Evolutionary conservation across 2,329 filamentous ascomycete genomes (phyloP).

Genomic region (Talaromyces amestolkiae): DNA sequence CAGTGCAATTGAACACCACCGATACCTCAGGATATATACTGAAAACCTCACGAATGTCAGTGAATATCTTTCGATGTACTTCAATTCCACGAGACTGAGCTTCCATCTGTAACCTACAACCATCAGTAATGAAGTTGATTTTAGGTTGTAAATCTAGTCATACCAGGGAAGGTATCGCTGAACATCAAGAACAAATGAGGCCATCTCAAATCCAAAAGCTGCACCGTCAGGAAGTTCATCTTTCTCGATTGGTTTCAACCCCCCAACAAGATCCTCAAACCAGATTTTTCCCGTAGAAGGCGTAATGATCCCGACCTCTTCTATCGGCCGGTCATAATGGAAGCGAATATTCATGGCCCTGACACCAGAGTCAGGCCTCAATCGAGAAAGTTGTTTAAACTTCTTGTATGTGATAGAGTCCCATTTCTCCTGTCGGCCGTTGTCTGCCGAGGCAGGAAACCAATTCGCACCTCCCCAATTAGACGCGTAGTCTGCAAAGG

Average conservation of each 20-base stretch:
- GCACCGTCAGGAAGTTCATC: conserved; percentile 15
- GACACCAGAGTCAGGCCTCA: conserved; percentile 15
- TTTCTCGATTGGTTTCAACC: conserved; percentile 17
- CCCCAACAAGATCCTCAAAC: conserved; percentile 19
- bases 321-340: conserved; percentile 14
- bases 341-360: conserved; percentile 18
- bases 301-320: conserved; percentile 16
- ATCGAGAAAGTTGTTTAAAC: conserved; percentile 14
- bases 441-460: conserved; percentile 18
- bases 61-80: conserved; percentile 18
- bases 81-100: conserved; percentile 17
- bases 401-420: conserved; percentile 18
- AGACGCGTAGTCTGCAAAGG: conserved; percentile 17
- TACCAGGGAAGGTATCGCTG: conserved; percentile 19
- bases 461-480: conserved; percentile 19
- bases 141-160: conserved; percentile 2
- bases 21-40: conserved; percentile 5
- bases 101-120: conserved; percentile 18
- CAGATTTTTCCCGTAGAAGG: conserved; percentile 14
- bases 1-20: background rate
- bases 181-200: conserved; percentile 19
- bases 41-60: conserved; percentile 17
- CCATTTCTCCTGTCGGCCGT: conserved; percentile 18
- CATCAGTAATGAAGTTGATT: background rate
- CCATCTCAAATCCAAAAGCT: conserved; percentile 19